Evolutionary conservation across 108 stramenopile species (phyloP).

Genomic region (Cyclotella atomus): DNA sequence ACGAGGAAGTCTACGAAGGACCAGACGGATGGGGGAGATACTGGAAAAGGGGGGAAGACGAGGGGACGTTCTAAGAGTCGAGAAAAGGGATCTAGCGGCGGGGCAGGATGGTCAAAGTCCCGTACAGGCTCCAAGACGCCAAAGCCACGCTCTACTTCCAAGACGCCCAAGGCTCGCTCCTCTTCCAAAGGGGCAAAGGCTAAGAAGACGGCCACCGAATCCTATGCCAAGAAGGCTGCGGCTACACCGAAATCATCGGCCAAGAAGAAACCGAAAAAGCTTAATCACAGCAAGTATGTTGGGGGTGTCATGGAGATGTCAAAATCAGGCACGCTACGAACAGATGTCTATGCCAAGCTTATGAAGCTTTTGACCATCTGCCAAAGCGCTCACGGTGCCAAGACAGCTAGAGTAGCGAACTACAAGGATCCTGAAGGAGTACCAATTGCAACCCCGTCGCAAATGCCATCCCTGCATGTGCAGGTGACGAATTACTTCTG

Average conservation of each 20-base stretch:
- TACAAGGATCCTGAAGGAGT: not conserved
- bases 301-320: not conserved
- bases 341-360: not conserved
- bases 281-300: not conserved
- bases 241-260: not conserved
- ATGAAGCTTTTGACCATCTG: not conserved
- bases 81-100: no score
- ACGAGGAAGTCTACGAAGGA: no score
- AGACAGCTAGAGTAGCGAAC: not conserved
- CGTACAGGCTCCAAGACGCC: no score
- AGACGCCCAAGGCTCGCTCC: no score
- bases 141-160: no score
- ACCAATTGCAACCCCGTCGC: not conserved
- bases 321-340: not conserved
- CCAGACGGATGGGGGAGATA: no score
- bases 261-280: not conserved
- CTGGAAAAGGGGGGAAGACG: no score
- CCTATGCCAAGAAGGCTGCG: no score
- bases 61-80: no score
- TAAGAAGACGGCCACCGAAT: not conserved
- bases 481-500: not conserved
- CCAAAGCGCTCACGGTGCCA: not conserved
- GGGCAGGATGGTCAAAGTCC: no score
- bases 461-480: not conserved
- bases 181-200: not conserved